These are phyloP conservation scores for Candida parachauliodes DNA, from an alignment of 805 yeast species.

Conservation along the genomic window DNA sequence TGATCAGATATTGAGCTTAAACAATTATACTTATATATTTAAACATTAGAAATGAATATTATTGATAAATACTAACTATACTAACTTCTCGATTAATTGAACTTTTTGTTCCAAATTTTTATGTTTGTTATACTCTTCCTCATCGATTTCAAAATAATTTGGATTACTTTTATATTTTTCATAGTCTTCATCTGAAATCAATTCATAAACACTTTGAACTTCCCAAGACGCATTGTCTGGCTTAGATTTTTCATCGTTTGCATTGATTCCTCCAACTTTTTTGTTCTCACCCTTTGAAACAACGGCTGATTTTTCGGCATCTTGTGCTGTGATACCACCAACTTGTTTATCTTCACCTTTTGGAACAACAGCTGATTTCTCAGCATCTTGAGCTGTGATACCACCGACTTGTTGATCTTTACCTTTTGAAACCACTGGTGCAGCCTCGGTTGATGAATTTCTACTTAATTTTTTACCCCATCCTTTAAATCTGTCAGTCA, in stretches of 20 bases:
- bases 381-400: conserved; percentile 2
- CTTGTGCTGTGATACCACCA: conserved; percentile 4
- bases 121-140: conserved; percentile 23
- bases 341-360: conserved; percentile 5
- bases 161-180: conserved; percentile 45
- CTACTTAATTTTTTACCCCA: conserved; percentile 10
- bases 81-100: conserved; percentile 6
- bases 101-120: conserved; percentile 10
- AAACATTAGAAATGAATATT: too few species aligned
- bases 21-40: too few species aligned
- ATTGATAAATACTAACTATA: too few species aligned
- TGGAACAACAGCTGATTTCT: conserved; percentile 2
- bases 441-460: conserved; percentile 8
- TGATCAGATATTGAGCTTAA: too few species aligned
- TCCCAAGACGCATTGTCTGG: conserved; percentile 10
- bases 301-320: conserved; percentile 1
- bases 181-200: conserved; percentile 47
- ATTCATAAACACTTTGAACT: conserved; percentile 36
- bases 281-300: conserved; percentile 7
- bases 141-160: conserved; percentile 40
- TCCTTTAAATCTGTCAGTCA: conserved; percentile 9
- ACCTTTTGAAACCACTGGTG: conserved; percentile 3
- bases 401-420: conserved; percentile 3
- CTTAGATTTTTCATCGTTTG: conserved; percentile 1
- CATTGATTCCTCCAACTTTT: conserved; percentile 4